phyloP scores from a whole-genome alignment of 169 alveolate genomes.

The Plasmodium knowlesi region DNA sequence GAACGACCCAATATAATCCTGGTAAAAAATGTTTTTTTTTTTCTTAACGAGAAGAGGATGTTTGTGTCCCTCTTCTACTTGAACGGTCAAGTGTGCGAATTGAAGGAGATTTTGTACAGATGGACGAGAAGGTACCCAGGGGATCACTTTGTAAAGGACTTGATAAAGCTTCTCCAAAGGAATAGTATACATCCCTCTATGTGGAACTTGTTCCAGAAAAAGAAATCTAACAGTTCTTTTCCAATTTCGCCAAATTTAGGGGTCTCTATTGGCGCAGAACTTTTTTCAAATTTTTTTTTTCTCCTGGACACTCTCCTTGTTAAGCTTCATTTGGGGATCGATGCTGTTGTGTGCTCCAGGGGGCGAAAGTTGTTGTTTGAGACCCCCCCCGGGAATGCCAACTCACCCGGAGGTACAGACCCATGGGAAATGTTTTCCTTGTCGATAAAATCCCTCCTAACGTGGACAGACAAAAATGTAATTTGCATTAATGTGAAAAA shows the following conservation, averaged over 20 bases:
- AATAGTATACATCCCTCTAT: too few relatives aligned
- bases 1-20: neutral
- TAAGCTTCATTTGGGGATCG: neutral
- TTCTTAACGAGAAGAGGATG: constrained; percentile 4
- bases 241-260: neutral
- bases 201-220: neutral
- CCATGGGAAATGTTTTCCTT: neutral
- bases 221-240: too few relatives aligned
- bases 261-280: neutral
- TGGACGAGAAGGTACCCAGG: neutral
- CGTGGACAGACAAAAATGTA: constrained; percentile 28
- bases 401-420: neutral
- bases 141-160: constrained; percentile 12
- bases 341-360: neutral
- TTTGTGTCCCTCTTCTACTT: constrained; percentile 8
- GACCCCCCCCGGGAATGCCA: neutral
- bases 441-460: constrained; percentile 4
- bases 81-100: constrained; percentile 25
- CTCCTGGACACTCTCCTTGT: constrained; percentile 1
- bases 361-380: neutral
- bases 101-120: constrained; percentile 19
- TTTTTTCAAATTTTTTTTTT: neutral
- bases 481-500: neutral
- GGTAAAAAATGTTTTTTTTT: constrained; percentile 19
- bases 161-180: constrained; percentile 18